Base-by-base conservation (phyloP, 2,329 filamentous ascomycete species). In the Beauveria varroae region DNA sequence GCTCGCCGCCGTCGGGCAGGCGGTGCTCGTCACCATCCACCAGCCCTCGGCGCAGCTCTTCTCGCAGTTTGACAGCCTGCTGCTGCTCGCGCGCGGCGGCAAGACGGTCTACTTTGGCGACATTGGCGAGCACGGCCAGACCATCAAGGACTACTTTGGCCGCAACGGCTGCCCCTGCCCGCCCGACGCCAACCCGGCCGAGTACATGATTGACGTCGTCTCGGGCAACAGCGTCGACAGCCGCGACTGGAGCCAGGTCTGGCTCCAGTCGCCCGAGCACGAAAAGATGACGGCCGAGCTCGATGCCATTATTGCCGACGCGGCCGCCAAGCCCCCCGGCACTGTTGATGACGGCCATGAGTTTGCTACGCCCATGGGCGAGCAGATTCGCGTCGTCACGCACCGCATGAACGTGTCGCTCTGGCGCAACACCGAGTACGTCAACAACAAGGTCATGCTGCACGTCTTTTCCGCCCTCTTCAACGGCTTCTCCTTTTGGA, bases 171-270 rank as follows among this genome's bases (percentile, higher is more conserved):
- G 84, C 0, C 78, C 81, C 1, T 89, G 87, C 64, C 80, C 82
- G 0, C 65, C 76, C 0, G 81, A 84, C 0, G 84, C 83, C 20
- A 92, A 92, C 67, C 87, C 87, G 1, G 89, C 89, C 0, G 89
- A 92, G 70, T 89, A 86, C 77, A 91, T 92, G 85, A 83, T 92
- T 57, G 79, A 83, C 55, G 78, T 81, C 20, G 79, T 81, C 16
- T 81, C 82, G 1, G 82, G 82, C 0, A 40, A 34, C 0, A 16
- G 26, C 1, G 79, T 77, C 0, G 76, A 74, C 58, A 73, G 67
- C 67, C 77, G 65, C 49, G 81, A 90, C 69, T 90, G 86, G 87
- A 87, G 86, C 68, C 78, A 89, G 43, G 81, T 90, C 64, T 91
- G 88, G 89, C 75, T 80, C 20, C 79, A 79, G n/a, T 91, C 85